Percentiles rank a stretch among this genome's conserved stretches.
Evolutionary conservation across 2,329 filamentous ascomycete species (phyloP).

Genomic region (Fusarium sp.): DNA sequence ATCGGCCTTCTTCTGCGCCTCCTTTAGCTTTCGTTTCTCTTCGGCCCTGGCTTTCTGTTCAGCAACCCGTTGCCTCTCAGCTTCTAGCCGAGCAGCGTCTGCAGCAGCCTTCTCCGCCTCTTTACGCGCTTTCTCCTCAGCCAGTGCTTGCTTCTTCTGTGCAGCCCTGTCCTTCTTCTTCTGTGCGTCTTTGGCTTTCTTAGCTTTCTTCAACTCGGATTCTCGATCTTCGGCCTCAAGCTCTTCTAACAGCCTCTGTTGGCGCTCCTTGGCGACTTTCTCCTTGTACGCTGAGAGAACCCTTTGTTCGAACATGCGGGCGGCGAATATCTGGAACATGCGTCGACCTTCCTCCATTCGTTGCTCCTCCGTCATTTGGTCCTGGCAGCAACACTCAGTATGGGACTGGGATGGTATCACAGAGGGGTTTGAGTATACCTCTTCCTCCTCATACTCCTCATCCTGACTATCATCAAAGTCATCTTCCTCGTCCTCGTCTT

Average conservation of each 20-base stretch:
- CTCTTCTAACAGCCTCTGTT: slow-evolving; percentile 90
- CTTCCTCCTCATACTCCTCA: slow-evolving; percentile 82
- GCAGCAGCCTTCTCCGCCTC: slow-evolving; percentile 92
- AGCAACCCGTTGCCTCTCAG: slow-evolving; percentile 82
- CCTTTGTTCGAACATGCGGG: slow-evolving; percentile 98
- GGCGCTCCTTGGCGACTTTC: slow-evolving; percentile 93
- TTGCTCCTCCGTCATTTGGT: slow-evolving; percentile 97
- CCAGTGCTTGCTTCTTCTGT: slow-evolving; percentile 86
- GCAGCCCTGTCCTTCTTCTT: slow-evolving; percentile 95
- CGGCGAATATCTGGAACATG: slow-evolving; percentile 99
- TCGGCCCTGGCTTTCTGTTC: slow-evolving; percentile 86
- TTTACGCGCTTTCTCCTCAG: slow-evolving; percentile 89
- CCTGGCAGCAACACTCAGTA: slow-evolving; percentile 71
- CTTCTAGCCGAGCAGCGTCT: slow-evolving; percentile 79
- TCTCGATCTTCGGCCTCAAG: slow-evolving; percentile 85
- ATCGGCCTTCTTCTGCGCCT: slow-evolving; percentile 88
- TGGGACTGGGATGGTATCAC: slow-evolving; percentile 54
- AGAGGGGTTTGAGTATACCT: slow-evolving; percentile 67
- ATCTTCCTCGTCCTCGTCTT: slow-evolving; percentile 72
- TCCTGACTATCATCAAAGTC: slow-evolving; percentile 72
- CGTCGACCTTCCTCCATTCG: slow-evolving; percentile 98
- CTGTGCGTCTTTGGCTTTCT: slow-evolving; percentile 93
- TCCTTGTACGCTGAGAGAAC: slow-evolving; percentile 98
- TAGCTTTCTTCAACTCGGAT: slow-evolving; percentile 84
- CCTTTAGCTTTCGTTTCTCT: slow-evolving; percentile 90